phyloP scores from a whole-genome alignment of 1,284 basidiomycete genomes.

The Ganoderma leucocontextum region DNA sequence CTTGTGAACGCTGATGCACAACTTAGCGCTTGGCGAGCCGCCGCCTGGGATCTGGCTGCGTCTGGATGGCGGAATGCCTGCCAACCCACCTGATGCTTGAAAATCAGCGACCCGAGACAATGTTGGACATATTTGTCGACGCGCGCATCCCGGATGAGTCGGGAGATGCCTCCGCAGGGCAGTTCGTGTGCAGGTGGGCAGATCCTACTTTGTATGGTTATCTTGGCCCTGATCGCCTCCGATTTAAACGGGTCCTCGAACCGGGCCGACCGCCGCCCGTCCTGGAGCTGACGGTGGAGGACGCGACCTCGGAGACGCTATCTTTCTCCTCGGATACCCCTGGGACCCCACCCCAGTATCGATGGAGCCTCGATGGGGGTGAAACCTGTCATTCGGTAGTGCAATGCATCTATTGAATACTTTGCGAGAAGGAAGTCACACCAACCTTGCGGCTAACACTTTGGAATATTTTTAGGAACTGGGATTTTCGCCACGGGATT shows the following conservation, averaged over 20 bases:
- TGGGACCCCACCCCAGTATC: not conserved
- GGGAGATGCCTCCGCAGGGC: conserved; percentile 9
- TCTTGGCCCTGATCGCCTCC: conserved; percentile 17
- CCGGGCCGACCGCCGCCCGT: conserved; percentile 21
- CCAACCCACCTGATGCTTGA: not conserved
- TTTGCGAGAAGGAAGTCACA: not conserved
- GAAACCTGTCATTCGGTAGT: not conserved
- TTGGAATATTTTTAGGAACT: not conserved
- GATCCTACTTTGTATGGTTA: conserved; percentile 17
- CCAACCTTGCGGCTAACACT: not conserved
- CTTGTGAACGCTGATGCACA: conserved; percentile 15
- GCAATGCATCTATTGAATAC: not conserved
- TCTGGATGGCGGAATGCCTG: not conserved
- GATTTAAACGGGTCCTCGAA: conserved; percentile 24
- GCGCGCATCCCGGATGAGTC: conserved; percentile 6
- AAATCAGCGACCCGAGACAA: not conserved
- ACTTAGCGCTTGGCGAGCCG: not conserved
- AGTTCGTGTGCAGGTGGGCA: conserved; percentile 8
- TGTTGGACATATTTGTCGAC: not conserved
- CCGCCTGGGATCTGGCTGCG: not conserved
- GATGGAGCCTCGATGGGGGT: not conserved
- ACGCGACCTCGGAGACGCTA: not conserved
- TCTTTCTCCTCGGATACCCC: conserved; percentile 2
- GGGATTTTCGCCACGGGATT: not conserved
- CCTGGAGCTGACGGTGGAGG: not conserved